Evolutionary conservation across 2,329 filamentous ascomycete species (phyloP), one percentile per base, ranked within the genome.

Genomic region (Emergomyces pasteurianus): DNA sequence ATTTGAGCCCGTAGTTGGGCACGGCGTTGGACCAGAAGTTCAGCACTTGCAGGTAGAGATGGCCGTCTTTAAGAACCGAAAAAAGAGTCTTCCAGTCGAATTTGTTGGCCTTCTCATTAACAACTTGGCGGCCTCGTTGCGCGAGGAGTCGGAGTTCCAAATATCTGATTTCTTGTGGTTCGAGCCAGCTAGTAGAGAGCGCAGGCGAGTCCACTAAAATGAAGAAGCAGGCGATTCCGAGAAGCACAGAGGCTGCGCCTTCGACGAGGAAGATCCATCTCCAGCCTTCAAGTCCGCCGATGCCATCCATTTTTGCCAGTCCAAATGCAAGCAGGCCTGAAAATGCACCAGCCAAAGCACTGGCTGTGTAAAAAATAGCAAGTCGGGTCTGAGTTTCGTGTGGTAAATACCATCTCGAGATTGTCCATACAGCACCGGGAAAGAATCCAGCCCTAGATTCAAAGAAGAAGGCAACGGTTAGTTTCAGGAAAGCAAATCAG

Each of bases 251-350:
- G 0, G 84, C 78, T 1, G 88, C 75, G 5, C 89, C 89, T 74
- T 89, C 86, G 34, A 88, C 75, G 62, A 89, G 60, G 64, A 68
- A 40, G 63, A 67, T 43, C 64, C 49, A 55, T 18, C 58, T 26
- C 58, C 58, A 60, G 12, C 58, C 58, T 23, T 34, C 50, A 38
- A 55, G 38, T 9, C 58, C 58, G 28, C 77, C 84, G 2, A 84
- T 69, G 0, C 86, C 82, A 65, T 90, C 83, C 89, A 96, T 92
- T 69, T 94, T 89, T n/a, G 89, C 89, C 64, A 96, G 95, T 0
- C 87, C 92, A 1, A 85, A 87, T 0, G 92, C 92, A 4, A 96
- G 80, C 0, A 96, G 81, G 1, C 91, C 91, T 50, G 90, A 91
- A 68, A 96, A 96, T 0, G 90, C 90, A 0, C 90, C 90, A 0